Conservation (phyloP, 2,329 filamentous ascomycete species). For the Penicillium sp. region DNA sequence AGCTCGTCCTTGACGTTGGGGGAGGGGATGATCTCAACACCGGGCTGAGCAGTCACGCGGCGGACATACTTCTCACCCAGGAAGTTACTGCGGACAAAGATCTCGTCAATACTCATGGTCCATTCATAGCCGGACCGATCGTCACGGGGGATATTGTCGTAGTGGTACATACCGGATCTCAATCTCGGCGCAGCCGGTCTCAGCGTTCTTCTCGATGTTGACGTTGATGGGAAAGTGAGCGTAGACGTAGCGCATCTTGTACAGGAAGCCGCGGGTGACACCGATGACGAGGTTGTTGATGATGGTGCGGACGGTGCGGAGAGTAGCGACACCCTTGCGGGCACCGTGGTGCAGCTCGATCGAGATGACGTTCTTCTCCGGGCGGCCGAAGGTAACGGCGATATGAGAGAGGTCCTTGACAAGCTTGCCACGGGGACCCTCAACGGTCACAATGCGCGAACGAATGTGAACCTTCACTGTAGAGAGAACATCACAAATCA, state of each 20-base stretch:
- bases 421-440: constrained; percentile 96
- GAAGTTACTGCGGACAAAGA: constrained; percentile 70
- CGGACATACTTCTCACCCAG: constrained; percentile 99
- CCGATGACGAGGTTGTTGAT: constrained; percentile 99
- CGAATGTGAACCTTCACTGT: constrained; percentile 98
- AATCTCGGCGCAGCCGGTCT: constrained; percentile 83
- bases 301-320: constrained; percentile 95
- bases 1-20: constrained; percentile 98
- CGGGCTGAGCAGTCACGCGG: constrained; percentile 80
- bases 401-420: constrained; percentile 95
- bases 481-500: constrained; percentile 31
- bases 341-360: constrained; percentile 98
- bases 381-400: constrained; percentile 89
- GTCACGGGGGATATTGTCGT: not conserved
- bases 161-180: constrained; percentile 82
- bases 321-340: constrained; percentile 96
- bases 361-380: constrained; percentile 80
- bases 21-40: constrained; percentile 87
- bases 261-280: constrained; percentile 99
- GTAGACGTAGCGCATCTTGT: constrained; percentile 99
- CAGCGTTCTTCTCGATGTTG: constrained; percentile 94
- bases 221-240: constrained; percentile 99
- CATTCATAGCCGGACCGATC: not conserved
- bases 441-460: constrained; percentile 92
- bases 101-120: constrained; percentile 1